Evolutionary conservation across 345 rosid species (phyloP).

Genomic region (Gossypium sturtianum): DNA sequence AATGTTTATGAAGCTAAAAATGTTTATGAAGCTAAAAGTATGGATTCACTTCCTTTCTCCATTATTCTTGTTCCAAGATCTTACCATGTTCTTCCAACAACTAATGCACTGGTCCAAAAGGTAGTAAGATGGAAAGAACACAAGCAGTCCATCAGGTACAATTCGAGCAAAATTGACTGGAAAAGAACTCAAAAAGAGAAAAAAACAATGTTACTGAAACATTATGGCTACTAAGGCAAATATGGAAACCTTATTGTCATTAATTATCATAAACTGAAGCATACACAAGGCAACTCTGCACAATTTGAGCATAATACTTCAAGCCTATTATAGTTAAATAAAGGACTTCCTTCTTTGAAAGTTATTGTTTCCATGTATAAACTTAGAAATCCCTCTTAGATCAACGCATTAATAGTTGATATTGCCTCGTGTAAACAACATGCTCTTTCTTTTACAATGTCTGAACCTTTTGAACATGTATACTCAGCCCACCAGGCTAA

Average conservation of each 20-base stretch:
- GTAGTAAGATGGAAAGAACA: slow-evolving; percentile 94
- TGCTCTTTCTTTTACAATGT: neutral
- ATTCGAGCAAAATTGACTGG: slow-evolving; percentile 89
- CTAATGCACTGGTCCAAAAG: slow-evolving; percentile 75
- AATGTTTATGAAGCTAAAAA: slow-evolving; percentile 7
- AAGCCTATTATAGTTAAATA: neutral
- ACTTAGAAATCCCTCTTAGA: neutral
- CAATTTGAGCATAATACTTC: neutral
- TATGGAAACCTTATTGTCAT: neutral
- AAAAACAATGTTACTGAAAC: neutral
- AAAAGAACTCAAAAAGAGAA: slow-evolving; percentile 14
- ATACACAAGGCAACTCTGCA: neutral
- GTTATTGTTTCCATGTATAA: neutral
- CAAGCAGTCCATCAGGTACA: slow-evolving; percentile 91
- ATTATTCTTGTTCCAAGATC: slow-evolving; percentile 21
- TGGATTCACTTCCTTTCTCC: slow-evolving; percentile 14
- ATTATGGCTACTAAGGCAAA: neutral
- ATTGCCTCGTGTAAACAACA: neutral
- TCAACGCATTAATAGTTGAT: neutral
- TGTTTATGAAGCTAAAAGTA: neutral
- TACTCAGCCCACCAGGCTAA: neutral
- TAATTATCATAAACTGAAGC: neutral
- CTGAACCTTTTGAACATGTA: neutral
- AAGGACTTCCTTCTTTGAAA: neutral
- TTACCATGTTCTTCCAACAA: slow-evolving; percentile 83